Evolutionary conservation across 2,329 filamentous ascomycete genomes (phyloP).

Genomic region (Aspergillus sp.): DNA sequence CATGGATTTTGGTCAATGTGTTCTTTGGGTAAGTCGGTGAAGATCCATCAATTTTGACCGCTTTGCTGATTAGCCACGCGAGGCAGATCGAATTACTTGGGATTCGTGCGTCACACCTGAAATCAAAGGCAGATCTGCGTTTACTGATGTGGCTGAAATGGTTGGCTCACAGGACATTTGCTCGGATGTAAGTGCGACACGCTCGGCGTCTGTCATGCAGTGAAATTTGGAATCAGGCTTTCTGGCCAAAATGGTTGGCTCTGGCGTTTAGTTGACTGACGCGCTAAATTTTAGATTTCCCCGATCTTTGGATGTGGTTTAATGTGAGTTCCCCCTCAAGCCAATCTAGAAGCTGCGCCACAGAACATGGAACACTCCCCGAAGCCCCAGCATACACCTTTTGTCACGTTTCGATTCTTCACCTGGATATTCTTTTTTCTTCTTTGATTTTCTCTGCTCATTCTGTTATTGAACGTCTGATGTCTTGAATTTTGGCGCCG

Average conservation of each 20-base stretch:
- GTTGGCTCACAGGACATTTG: constrained; percentile 46
- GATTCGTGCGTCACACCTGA: constrained; percentile 56
- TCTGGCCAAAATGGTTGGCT: constrained; percentile 44
- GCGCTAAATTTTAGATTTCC: constrained; percentile 46
- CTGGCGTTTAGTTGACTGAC: constrained; percentile 41
- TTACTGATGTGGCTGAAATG: constrained; percentile 45
- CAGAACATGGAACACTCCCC: constrained; percentile 13
- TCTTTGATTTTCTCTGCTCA: neutral
- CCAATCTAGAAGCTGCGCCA: constrained; percentile 28
- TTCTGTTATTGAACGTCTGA: neutral
- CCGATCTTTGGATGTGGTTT: constrained; percentile 46
- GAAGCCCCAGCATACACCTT: constrained; percentile 34
- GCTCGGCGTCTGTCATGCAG: constrained; percentile 39
- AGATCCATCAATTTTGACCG: constrained; percentile 22
- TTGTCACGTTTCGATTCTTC: constrained; percentile 40
- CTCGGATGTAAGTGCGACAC: constrained; percentile 40
- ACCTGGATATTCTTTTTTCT: constrained; percentile 14
- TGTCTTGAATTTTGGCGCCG: constrained; percentile 7
- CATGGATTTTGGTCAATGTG: constrained; percentile 64
- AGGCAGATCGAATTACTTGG: constrained; percentile 58
- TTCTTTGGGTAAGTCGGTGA: constrained; percentile 60
- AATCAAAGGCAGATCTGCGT: constrained; percentile 23
- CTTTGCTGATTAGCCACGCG: constrained; percentile 30
- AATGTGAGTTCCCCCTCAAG: constrained; percentile 37
- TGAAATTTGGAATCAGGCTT: constrained; percentile 30